phyloP scores from a whole-genome alignment of 208 protist genomes.

The Wallacemonas rigidus region DNA sequence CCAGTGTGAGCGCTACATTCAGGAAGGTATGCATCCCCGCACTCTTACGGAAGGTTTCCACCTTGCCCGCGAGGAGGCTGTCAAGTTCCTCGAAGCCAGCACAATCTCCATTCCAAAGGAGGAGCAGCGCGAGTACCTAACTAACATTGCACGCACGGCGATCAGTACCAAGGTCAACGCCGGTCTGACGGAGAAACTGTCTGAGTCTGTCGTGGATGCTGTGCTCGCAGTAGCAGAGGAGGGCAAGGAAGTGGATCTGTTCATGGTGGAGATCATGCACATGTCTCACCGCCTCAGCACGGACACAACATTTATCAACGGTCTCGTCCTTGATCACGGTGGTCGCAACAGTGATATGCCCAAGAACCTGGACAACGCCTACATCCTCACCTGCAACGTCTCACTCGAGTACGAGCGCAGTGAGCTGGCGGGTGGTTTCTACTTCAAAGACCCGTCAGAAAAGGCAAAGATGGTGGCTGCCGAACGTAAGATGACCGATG shows the following conservation, averaged over 20 bases:
- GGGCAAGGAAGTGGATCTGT: conserved; percentile 95
- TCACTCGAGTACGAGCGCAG: conserved; percentile 99
- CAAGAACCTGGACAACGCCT: conserved; percentile 96
- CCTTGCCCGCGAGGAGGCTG: conserved; percentile 90
- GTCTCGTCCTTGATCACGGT: conserved; percentile 99
- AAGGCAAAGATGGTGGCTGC: conserved; percentile 97
- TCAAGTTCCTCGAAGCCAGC: conserved; percentile 90
- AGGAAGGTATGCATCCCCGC: conserved; percentile 99
- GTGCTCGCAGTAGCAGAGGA: conserved; percentile 86
- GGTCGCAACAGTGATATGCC: conserved; percentile 99
- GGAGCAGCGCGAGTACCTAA: conserved; percentile 92
- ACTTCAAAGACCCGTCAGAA: conserved; percentile 97
- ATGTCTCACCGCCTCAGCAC: conserved; percentile 98
- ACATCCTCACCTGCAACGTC: conserved; percentile 99
- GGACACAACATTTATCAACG: conserved; percentile 97
- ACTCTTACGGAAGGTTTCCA: conserved; percentile 98
- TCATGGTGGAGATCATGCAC: conserved; percentile 99
- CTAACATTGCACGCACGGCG: conserved; percentile 95
- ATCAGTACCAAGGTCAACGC: conserved; percentile 95
- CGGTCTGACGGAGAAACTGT: conserved; percentile 78
- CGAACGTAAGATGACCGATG: conserved; percentile 97
- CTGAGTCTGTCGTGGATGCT: conserved; percentile 97
- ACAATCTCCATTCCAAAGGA: conserved; percentile 70
- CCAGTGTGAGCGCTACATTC: conserved; percentile 97
- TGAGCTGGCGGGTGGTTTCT: conserved; percentile 98